A percentile compares a stretch with the other conserved stretches of the same genome.
These are phyloP conservation scores for Cordyceps javanica DNA, from an alignment of 2,329 filamentous ascomycete genomes.

Conservation along the genomic window DNA sequence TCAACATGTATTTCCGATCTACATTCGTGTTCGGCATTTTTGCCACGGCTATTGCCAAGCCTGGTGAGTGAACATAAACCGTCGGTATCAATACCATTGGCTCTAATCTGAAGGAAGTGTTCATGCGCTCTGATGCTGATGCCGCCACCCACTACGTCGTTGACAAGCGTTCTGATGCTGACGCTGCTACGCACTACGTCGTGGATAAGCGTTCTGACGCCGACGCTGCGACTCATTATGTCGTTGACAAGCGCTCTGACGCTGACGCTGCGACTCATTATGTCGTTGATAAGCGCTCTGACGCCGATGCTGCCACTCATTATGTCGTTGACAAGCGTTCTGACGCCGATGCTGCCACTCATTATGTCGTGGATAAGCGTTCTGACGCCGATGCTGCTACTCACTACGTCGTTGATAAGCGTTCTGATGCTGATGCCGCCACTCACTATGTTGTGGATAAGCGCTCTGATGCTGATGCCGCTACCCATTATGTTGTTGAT, in stretches of 20 bases:
- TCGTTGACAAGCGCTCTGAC: background rate
- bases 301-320: background rate
- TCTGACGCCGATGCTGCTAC: background rate
- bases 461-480: background rate
- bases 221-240: background rate
- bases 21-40: background rate
- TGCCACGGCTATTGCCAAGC: background rate
- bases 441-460: background rate
- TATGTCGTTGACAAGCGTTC: background rate
- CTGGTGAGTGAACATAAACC: background rate
- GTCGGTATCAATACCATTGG: too few species aligned
- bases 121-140: conserved; percentile 3
- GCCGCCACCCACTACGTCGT: conserved; percentile 1
- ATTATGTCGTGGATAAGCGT: background rate
- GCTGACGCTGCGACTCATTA: background rate
- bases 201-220: background rate
- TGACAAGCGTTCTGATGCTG: background rate
- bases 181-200: background rate
- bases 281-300: background rate
- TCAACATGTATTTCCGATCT: conserved; percentile 1
- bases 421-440: background rate
- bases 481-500: background rate
- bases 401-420: background rate
- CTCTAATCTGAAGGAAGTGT: background rate
- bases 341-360: background rate